Base-by-base conservation (phyloP, 305 asterid genomes). In the Nicotiana rustica region DNA sequence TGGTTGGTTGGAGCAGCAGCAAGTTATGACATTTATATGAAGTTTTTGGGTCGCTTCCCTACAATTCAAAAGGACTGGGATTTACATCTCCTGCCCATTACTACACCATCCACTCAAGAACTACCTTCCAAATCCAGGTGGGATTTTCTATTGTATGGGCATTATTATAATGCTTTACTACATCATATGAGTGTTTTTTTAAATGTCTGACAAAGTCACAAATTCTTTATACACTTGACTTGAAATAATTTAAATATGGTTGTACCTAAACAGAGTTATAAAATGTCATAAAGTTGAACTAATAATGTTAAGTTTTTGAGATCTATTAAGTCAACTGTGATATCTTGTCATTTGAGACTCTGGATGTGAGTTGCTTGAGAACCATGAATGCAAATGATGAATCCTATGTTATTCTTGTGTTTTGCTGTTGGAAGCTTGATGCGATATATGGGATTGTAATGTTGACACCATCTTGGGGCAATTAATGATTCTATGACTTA, bases 71-170 rank as follows among this genome's bases (percentile, higher is more conserved):
- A 79, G 73, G 97, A 94, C 67, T 95, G 92, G 93, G 97, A 94
- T 88, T 89, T 96, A 90, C 89, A 94, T 79, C 86, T 93, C 84
- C 83, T 93, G 83, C 98, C 99, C 60, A 92, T 94, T 84, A 94
- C 96, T 85, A 12, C 52, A 44, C 80, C 91, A 62, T 84, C 88
- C 19, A 81, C 76, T 14, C 76, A 85, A 84, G 94, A 88, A 70
- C 86, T 85, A 59, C 49, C 83, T 77, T 88, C 96, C 86, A 90
- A 84, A 86, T 91, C 97, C 89, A 89, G 99, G 98, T 96, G 79
- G 84, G 86, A 31, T 85, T 21, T 70, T 38, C n/a, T 59, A 17
- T 66, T 79, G 52, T 38, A 81, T 73, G n/a, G 35, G 44, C 83
- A 17, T 19, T 85, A 64, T 77, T 57, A 56, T 78, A 78, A 49